Evolutionary conservation across 352 stramenopile genomes (phyloP).

Genomic region (Pythium folliculosum): DNA sequence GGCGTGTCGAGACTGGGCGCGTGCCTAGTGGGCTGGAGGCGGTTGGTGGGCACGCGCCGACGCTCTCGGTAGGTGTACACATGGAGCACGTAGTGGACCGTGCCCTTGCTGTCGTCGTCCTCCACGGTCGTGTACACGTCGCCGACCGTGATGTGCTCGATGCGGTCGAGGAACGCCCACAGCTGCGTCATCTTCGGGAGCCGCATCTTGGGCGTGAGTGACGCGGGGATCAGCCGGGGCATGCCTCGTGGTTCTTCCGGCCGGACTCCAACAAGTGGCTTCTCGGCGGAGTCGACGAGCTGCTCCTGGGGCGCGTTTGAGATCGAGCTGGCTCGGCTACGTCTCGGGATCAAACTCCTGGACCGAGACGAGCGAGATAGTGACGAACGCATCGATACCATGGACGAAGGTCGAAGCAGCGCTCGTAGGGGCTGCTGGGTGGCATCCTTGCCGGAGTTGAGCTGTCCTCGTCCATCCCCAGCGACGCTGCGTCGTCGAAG

Average conservation of each 20-base stretch:
- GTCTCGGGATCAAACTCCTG: neutral
- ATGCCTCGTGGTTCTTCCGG: neutral
- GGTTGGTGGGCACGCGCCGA: slow-evolving; percentile 32
- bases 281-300: neutral
- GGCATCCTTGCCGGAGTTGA: neutral
- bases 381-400: neutral
- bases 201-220: slow-evolving; percentile 43
- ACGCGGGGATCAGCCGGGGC: slow-evolving; percentile 41
- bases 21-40: neutral
- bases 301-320: neutral
- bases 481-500: neutral
- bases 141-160: slow-evolving; percentile 60
- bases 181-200: slow-evolving; percentile 53
- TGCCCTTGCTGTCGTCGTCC: slow-evolving; percentile 31
- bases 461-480: neutral
- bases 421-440: neutral
- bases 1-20: neutral
- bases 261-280: neutral
- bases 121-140: slow-evolving; percentile 44
- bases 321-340: neutral
- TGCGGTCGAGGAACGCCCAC: slow-evolving; percentile 56
- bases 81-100: slow-evolving; percentile 55
- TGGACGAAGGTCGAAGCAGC: neutral
- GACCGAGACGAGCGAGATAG: neutral
- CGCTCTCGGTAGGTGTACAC: slow-evolving; percentile 52